phyloP scores from a whole-genome alignment of 768 basidiomycete genomes.

The Leccinum ochraceum region DNA sequence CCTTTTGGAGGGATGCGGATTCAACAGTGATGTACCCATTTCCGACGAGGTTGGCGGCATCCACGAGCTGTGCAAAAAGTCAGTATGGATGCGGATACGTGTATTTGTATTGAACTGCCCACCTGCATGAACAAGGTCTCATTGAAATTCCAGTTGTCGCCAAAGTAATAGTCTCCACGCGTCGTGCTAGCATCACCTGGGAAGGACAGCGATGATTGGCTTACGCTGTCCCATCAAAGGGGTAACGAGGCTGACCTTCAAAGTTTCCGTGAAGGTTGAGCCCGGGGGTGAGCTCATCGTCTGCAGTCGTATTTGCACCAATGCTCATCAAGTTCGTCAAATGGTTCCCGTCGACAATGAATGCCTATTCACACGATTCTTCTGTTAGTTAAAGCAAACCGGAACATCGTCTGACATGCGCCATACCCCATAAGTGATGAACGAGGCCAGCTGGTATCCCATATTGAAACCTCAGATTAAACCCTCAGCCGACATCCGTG shows the following conservation, averaged over 20 bases:
- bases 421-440: constrained; percentile 22
- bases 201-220: neutral
- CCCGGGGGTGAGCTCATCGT: constrained; percentile 18
- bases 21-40: constrained; percentile 22
- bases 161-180: constrained; percentile 28
- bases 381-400: neutral
- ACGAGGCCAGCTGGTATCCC: constrained; percentile 22
- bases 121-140: constrained; percentile 28
- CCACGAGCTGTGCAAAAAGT: constrained; percentile 11
- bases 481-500: neutral
- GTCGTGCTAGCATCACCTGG: constrained; percentile 30
- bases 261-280: constrained; percentile 27
- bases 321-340: constrained; percentile 31
- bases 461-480: constrained; percentile 24
- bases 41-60: constrained; percentile 22
- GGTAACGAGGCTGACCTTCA: constrained; percentile 14
- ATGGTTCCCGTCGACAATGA: constrained; percentile 30
- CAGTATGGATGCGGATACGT: neutral
- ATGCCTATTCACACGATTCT: constrained; percentile 16
- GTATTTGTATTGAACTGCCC: neutral
- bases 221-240: neutral
- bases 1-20: constrained; percentile 23
- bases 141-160: constrained; percentile 27
- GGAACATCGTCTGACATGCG: neutral
- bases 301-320: constrained; percentile 23